Conservation (phyloP, 1,284 basidiomycete species). For the Boletellus deceptivus region DNA sequence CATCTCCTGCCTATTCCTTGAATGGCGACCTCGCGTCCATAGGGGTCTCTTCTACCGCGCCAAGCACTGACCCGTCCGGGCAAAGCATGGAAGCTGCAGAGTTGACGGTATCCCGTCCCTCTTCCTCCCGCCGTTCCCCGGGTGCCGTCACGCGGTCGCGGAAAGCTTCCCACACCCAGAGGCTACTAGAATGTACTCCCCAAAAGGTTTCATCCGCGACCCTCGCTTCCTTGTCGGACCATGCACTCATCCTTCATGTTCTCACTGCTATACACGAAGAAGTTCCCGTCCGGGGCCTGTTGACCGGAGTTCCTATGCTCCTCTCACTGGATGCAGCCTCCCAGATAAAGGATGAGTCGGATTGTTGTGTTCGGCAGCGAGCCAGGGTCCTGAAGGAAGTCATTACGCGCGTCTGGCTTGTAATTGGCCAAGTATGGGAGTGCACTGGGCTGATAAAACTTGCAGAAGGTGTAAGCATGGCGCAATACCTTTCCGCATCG, state of each 20-base stretch:
- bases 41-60: slow-evolving; percentile 39
- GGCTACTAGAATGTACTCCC: slow-evolving; percentile 49
- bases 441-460: slow-evolving; percentile 51
- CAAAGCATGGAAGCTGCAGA: slow-evolving; percentile 21
- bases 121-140: slow-evolving; percentile 48
- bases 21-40: slow-evolving; percentile 34
- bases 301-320: slow-evolving; percentile 85
- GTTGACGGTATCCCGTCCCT: slow-evolving; percentile 30
- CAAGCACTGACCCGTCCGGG: slow-evolving; percentile 31
- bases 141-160: slow-evolving; percentile 46
- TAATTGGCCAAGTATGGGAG: slow-evolving; percentile 73
- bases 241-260: slow-evolving; percentile 69
- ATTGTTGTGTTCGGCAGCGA: slow-evolving; percentile 45
- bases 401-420: slow-evolving; percentile 62
- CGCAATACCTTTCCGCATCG: slow-evolving; percentile 16
- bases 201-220: slow-evolving; percentile 43
- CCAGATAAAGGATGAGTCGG: slow-evolving; percentile 40
- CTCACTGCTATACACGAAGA: slow-evolving; percentile 68
- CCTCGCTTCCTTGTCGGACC: slow-evolving; percentile 71
- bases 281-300: slow-evolving; percentile 68
- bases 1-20: slow-evolving; percentile 42
- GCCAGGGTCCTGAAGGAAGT: slow-evolving; percentile 64
- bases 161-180: slow-evolving; percentile 54
- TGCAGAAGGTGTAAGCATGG: slow-evolving; percentile 52
- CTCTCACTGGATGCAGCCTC: slow-evolving; percentile 68